These are phyloP conservation scores for Cylindrotheca closterium DNA, from an alignment of 108 stramenopile species.

Conservation along the genomic window DNA sequence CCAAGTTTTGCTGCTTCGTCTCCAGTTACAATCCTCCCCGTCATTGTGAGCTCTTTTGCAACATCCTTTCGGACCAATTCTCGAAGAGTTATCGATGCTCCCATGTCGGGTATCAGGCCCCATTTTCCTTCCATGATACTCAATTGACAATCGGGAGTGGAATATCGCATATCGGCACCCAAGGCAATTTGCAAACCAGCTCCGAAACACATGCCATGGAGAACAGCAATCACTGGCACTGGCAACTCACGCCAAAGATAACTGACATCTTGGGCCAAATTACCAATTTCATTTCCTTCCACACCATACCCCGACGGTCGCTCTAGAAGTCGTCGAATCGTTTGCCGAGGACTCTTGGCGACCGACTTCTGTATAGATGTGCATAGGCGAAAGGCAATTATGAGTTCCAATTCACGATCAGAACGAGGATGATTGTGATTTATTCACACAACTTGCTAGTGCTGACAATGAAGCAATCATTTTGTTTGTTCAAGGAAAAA, in stretches of 20 bases:
- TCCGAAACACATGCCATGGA: constrained; percentile 91
- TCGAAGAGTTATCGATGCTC: constrained; percentile 64
- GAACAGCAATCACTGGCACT: constrained; percentile 82
- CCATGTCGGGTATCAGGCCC: constrained; percentile 92
- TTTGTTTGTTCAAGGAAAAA: too few relatives aligned
- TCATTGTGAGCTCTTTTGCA: constrained; percentile 89
- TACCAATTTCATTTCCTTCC: constrained; percentile 43
- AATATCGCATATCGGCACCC: constrained; percentile 85
- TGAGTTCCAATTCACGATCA: too few relatives aligned
- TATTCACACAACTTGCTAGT: too few relatives aligned
- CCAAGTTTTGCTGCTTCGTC: constrained; percentile 65
- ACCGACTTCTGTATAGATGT: constrained; percentile 25
- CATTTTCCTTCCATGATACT: constrained; percentile 91
- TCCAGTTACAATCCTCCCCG: constrained; percentile 71
- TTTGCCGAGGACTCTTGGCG: constrained; percentile 32
- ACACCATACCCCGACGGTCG: constrained; percentile 56
- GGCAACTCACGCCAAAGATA: constrained; percentile 84
- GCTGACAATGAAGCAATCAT: too few relatives aligned
- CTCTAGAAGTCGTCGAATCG: constrained; percentile 47
- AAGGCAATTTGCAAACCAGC: constrained; percentile 90
- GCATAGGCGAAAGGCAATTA: too few relatives aligned
- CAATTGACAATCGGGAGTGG: constrained; percentile 76
- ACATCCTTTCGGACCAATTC: constrained; percentile 80
- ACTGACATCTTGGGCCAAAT: constrained; percentile 87
- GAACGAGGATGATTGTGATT: too few relatives aligned